Evolutionary conservation across 2,329 filamentous ascomycete species (phyloP), one percentile per base, ranked within the genome.

Genomic region (Curvularia spicifera): DNA sequence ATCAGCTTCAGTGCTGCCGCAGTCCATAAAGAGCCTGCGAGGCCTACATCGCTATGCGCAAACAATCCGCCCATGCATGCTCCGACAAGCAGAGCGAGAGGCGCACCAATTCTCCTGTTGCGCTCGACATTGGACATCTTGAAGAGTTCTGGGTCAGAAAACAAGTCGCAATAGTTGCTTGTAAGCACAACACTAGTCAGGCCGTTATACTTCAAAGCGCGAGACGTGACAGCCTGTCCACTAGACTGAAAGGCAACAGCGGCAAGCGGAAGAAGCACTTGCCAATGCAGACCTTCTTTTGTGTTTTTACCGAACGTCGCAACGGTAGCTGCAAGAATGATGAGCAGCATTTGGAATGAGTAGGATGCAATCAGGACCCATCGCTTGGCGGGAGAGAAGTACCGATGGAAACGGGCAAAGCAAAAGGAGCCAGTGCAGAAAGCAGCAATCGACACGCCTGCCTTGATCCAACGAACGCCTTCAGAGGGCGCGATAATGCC

Each of bases 181-280:
- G 91, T 94, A 58, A 95, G 77, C 3, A 93, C 91, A 15, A 93
- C 90, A 60, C 89, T 92, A 0, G 90, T 93, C 20, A 94, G 78
- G 2, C 87, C 86, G 57, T 87, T 87, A 71, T 88, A 89, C 67
- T 87, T 84, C 59, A 94, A 76, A 0, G 89, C 87, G 3, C 90
- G 80, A 67, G 88, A 91, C 0, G 86, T 85, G n/a, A 93, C 87
- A 1, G 90, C 90, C 73, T 94, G 91, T 0, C 90, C 91, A 53
- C 88, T 89, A 63, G 87, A 88, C 78, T 94, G 91, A 68, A 94
- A 91, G 1, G 89, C 89, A 5, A 93, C 82, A 7, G 91, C 78
- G 0, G 84, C 86, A 44, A 93, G 82, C 0, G 90, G 89, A 0
- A 89, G 78, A 9, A 90, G 79, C 3, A 89, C 85, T 55, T 74